Base-by-base conservation (phyloP, 495 filamentous ascomycete species). In the Aspergillus leporis region DNA sequence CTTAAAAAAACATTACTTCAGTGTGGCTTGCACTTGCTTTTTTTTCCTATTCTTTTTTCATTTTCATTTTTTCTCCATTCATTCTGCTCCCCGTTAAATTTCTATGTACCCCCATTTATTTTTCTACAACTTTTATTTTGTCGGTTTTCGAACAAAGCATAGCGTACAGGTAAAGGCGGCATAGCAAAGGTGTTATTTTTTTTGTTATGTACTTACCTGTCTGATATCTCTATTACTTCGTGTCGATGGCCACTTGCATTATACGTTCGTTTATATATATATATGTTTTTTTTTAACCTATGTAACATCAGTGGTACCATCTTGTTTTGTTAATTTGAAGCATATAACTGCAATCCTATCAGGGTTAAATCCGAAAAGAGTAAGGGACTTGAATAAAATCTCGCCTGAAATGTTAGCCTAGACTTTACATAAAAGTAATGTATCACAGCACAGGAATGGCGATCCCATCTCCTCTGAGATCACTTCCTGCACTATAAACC, bases 401-500 rank as follows among this genome's bases (percentile, higher is more conserved):
- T 36, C n/a, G 12, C 38, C 12, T 41, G n/a, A 1, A 41, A 41
- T 2, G n/a, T n/a, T 41, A 1, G 16, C 9, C 34, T 12, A 16
- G 16, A 36, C 34, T 36, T n/a, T 36, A 36, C 13, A 10, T 9
- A 36, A 10, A 36, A 36, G 16, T 16, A 41, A n/a, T n/a, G n/a
- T 1, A 47, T 55, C 61, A 74, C 9, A 74, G 32, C 25, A 73
- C 41, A 36, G 91, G 91, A 66, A 87, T 82, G 12, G 91, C 92
- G 59, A 82, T 86, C 31, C 94, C 93, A 79, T 98, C 94, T 2
- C 92, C 94, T 52, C 95, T 82, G 51, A 80, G 79, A 82, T 98
- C 94, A 73, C 91, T 96, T 19, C 91, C 94, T 2, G 85, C 93
- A 62, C 86, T 91, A 78, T 87, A 96, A 12, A 98, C 83, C 47